phyloP scores from a whole-genome alignment of 148 eudicot genomes.

The Euryodendron excelsum region DNA sequence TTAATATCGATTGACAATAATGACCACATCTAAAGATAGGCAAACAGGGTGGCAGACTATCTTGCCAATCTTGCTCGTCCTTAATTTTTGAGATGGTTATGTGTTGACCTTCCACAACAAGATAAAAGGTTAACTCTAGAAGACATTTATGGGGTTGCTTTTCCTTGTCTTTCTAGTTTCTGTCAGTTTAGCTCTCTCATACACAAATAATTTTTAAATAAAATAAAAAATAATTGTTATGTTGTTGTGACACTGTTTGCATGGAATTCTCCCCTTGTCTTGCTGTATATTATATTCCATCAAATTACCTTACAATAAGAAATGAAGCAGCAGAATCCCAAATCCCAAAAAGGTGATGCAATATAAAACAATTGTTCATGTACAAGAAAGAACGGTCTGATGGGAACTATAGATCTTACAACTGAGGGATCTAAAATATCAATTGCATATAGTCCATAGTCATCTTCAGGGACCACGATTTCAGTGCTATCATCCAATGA shows the following conservation, averaged over 20 bases:
- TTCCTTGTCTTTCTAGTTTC: not conserved
- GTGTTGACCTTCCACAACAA: not conserved
- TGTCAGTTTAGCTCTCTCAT: not conserved
- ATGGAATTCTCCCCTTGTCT: not conserved
- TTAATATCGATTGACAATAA: not conserved
- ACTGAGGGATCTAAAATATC: slow-evolving; percentile 90
- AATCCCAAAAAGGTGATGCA: not conserved
- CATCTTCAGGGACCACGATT: slow-evolving; percentile 83
- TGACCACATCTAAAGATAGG: not conserved
- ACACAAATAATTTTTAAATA: not conserved
- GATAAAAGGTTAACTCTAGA: not conserved
- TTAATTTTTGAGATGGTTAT: not conserved
- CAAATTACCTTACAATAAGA: not conserved
- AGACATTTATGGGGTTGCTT: not conserved
- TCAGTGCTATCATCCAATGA: slow-evolving; percentile 62
- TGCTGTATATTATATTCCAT: not conserved
- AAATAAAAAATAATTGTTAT: no score
- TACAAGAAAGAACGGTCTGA: not conserved
- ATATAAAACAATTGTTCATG: not conserved
- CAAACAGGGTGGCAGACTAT: not conserved
- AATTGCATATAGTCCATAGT: slow-evolving; percentile 87
- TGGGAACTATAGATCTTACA: slow-evolving; percentile 37
- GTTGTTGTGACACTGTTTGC: not conserved
- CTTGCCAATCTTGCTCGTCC: not conserved
- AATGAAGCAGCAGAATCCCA: not conserved